Base-by-base conservation (phyloP, 1,284 basidiomycete species). In the Rhodotorula sp. region DNA sequence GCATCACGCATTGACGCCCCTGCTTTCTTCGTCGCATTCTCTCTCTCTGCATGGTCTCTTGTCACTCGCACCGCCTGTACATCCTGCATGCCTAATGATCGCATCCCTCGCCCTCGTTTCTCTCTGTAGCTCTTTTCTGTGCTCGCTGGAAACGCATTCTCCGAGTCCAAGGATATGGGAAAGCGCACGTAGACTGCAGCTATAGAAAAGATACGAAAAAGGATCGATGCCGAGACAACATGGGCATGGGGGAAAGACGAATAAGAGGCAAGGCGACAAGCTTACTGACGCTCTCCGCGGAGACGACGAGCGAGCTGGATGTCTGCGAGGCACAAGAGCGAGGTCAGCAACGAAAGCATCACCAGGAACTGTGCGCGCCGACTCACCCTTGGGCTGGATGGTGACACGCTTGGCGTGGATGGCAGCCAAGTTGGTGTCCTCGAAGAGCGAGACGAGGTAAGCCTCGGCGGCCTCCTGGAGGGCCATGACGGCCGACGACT, bases 361-460 rank as follows among this genome's bases (percentile, higher is more conserved):
- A 16, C 12, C 38, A 43, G 38, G 14, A 8, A 19, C 21, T 16
- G 21, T 12, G 6, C 12, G 21, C 5, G 43, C 2, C 43, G n/a
- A 62, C 54, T 47, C 6, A 68, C 58, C 90, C 84, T 79, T 79
- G 48, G 79, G 77, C 68, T 77, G 97, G 79, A 85, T 85, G 75
- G 84, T 88, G 50, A 88, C 86, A 79, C 80, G 83, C 81, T 85
- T 85, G 79, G 84, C 84, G 81, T 85, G 84, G 79, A 84, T 84
- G 66, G 81, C 81, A 76, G 81, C 81, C 76, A 83, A 78, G 80
- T 82, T 83, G 78, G 82, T 81, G 82, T 92, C 79, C 82, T 85
- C 84, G 81, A 95, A 95, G 78, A 93, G 85, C 34, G 90, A 91
- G 82, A 94, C 92, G 77, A 93, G 90, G 86, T 95, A 94, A 43